phyloP scores from a whole-genome alignment of 148 eudicot genomes.

The Talinum fruticosum region DNA sequence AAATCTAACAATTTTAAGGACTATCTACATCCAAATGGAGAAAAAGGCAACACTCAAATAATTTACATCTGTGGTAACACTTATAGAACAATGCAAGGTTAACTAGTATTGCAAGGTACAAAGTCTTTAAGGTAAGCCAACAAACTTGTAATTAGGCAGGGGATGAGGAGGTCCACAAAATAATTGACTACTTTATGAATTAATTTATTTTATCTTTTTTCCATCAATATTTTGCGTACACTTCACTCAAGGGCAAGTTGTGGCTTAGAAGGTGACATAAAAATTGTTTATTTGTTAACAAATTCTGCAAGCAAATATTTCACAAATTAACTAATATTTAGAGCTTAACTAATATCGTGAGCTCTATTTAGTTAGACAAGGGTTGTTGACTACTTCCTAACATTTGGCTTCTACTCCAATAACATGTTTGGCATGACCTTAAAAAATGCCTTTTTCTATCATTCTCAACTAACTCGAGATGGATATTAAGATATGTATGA shows the following conservation, averaged over 20 bases:
- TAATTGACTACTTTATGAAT: too few relatives aligned
- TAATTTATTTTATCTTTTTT: not conserved
- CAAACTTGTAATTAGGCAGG: not conserved
- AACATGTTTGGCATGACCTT: not conserved
- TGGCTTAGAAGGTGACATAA: not conserved
- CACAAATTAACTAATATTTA: not conserved
- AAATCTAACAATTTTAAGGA: too few relatives aligned
- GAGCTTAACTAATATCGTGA: not conserved
- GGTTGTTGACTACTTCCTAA: slow-evolving; percentile 14
- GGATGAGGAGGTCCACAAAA: too few relatives aligned
- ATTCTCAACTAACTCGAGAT: too few relatives aligned
- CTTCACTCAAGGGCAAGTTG: not conserved
- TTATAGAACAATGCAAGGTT: too few relatives aligned
- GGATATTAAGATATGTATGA: too few relatives aligned
- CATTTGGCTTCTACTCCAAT: not conserved
- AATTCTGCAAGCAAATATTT: slow-evolving; percentile 2
- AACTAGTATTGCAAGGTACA: too few relatives aligned
- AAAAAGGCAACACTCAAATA: too few relatives aligned
- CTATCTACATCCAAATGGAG: too few relatives aligned
- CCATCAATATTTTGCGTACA: not conserved
- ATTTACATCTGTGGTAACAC: too few relatives aligned
- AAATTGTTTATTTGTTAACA: not conserved
- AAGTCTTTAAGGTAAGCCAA: not conserved
- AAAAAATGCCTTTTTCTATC: too few relatives aligned
- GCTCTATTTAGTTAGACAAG: not conserved